Conservation (phyloP, 1,139 yeast genomes). For the Scheffersomyces segobiensis region DNA sequence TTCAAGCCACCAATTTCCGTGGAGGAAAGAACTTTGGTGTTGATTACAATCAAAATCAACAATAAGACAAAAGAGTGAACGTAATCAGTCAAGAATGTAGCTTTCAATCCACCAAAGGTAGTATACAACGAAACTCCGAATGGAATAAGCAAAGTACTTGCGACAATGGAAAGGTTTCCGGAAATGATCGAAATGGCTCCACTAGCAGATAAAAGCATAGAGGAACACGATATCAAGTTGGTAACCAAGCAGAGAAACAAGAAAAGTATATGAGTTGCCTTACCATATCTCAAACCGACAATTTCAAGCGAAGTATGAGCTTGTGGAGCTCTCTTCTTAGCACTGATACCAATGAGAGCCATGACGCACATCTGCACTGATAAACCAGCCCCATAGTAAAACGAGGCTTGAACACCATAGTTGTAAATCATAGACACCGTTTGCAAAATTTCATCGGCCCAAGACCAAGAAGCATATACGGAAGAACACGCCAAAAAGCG, state of each 20-base stretch:
- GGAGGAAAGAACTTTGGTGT: slow-evolving; percentile 25
- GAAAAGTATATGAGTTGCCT: slow-evolving; percentile 26
- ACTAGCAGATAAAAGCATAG: slow-evolving; percentile 37
- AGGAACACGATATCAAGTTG: slow-evolving; percentile 31
- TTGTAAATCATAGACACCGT: slow-evolving; percentile 25
- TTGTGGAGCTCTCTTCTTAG: slow-evolving; percentile 29
- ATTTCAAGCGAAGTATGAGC: slow-evolving; percentile 31
- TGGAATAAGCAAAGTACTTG: slow-evolving; percentile 33
- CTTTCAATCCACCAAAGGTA: slow-evolving; percentile 39
- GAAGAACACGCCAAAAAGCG: slow-evolving; percentile 27
- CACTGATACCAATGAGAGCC: slow-evolving; percentile 27
- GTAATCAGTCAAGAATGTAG: slow-evolving; percentile 40
- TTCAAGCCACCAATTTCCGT: slow-evolving; percentile 29
- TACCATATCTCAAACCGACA: slow-evolving; percentile 31
- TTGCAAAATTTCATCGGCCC: slow-evolving; percentile 30
- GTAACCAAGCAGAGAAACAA: slow-evolving; percentile 31
- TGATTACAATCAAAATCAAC: slow-evolving; percentile 25
- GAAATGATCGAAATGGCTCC: slow-evolving; percentile 35
- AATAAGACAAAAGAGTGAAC: slow-evolving; percentile 34
- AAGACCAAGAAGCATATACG: slow-evolving; percentile 28
- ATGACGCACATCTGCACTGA: slow-evolving; percentile 29
- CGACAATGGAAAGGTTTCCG: slow-evolving; percentile 32
- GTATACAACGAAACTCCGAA: slow-evolving; percentile 37
- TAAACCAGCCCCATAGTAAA: slow-evolving; percentile 29
- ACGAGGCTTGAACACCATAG: slow-evolving; percentile 27